Evolutionary conservation across 2,329 filamentous ascomycete genomes (phyloP), one percentile per base, ranked within the genome.

Genomic region (Ascochyta pisi): DNA sequence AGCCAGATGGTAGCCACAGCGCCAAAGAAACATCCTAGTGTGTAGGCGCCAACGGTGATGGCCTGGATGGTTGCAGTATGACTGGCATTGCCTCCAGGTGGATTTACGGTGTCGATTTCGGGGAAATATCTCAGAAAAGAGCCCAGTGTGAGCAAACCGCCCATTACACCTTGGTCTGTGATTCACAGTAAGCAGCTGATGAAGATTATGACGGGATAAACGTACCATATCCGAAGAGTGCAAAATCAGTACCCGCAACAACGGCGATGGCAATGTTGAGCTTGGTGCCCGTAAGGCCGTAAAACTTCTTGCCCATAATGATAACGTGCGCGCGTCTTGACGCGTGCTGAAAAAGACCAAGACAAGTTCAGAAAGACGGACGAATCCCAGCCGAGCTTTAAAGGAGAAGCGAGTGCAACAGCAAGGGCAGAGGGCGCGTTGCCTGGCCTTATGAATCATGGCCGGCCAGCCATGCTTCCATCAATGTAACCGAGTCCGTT

Each of bases 211-310:
- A 16, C 10, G 0, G 10, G 13, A 7, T 16, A 68, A 87, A 87
- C 63, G 68, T 58, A 73, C 91, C 89, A 87, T 84, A 85, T 40
- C 84, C 84, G 60, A 86, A 82, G 10, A 81, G 75, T 61, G 90
- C 78, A 70, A 91, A 91, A 74, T 91, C 88, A 45, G 87, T 84
- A 67, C 89, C 89, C 54, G 89, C 89, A 66, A 91, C 83, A n/a
- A 86, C 77, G 59, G 86, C 86, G 64, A 92, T 85, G 50, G 88
- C 88, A 82, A 78, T 89, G 43, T 76, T 90, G 62, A 91, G 84
- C 73, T 77, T 75, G 31, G 82, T 78, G 78, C 89, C 89, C 51
- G 82, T 82, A 58, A 91, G 82, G 73, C 89, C 89, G 64, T 89
- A 85, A 68, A 83, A 90, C 55, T 75, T 78, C 55, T 68, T 67